Evolutionary conservation across 2,329 filamentous ascomycete genomes (phyloP).

Genomic region (Malbranchea cinnamomea): DNA sequence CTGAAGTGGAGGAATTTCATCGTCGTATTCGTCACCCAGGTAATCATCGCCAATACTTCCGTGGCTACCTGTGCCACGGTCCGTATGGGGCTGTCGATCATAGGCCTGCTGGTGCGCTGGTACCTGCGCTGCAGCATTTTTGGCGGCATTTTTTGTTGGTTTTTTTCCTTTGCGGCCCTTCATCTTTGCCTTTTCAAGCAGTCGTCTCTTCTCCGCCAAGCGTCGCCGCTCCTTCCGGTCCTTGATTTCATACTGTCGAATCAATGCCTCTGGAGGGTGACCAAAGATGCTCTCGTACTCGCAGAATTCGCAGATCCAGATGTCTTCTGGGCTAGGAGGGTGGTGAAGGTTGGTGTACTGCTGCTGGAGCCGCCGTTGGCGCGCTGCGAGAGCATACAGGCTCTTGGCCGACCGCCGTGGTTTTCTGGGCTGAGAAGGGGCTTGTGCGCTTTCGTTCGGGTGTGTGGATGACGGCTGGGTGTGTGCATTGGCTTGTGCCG

Average conservation of each 20-base stretch:
- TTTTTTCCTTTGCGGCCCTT: constrained; percentile 86
- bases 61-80: constrained; percentile 27
- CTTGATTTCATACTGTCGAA: constrained; percentile 87
- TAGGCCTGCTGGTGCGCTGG: constrained; percentile 24
- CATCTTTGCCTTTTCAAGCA: constrained; percentile 86
- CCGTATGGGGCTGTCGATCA: constrained; percentile 22
- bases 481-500: constrained; percentile 16
- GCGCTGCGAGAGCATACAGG: constrained; percentile 60
- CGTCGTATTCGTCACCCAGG: constrained; percentile 35
- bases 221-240: constrained; percentile 73
- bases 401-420: constrained; percentile 52
- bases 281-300: constrained; percentile 96
- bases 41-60: constrained; percentile 36
- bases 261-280: constrained; percentile 66
- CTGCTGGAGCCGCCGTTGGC: constrained; percentile 61
- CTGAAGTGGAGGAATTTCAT: constrained; percentile 28
- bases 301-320: constrained; percentile 97
- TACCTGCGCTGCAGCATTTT: constrained; percentile 23
- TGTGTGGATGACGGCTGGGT: too few species aligned
- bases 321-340: constrained; percentile 54
- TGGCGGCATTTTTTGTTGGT: constrained; percentile 49
- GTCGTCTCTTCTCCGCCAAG: constrained; percentile 67
- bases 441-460: constrained; percentile 28
- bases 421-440: constrained; percentile 42
- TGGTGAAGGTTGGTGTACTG: constrained; percentile 62